Conservation (phyloP, 495 filamentous ascomycete genomes). For the Coniosporium apollinis region DNA sequence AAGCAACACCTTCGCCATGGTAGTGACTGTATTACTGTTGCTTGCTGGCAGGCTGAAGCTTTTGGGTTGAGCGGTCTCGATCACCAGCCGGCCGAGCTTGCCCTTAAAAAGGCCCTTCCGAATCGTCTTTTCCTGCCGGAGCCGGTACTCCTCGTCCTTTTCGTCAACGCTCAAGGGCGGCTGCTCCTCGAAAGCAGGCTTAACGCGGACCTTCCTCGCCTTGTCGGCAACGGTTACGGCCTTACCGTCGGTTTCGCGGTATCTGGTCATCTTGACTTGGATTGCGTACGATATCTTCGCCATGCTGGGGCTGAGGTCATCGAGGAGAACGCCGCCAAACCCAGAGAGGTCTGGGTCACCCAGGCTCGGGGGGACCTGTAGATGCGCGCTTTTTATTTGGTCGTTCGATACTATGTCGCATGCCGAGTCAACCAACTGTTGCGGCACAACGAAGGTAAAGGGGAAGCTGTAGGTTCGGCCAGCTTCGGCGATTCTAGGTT, state of each 20-base stretch:
- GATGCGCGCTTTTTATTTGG: constrained; percentile 52
- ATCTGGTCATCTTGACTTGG: constrained; percentile 32
- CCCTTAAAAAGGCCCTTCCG: constrained; percentile 62
- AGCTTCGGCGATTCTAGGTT: constrained; percentile 47
- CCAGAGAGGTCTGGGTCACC: constrained; percentile 42
- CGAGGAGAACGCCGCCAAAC: constrained; percentile 34
- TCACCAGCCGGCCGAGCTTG: constrained; percentile 56
- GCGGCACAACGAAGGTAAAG: constrained; percentile 78
- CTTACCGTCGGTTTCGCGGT: constrained; percentile 31
- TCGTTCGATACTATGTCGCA: constrained; percentile 43
- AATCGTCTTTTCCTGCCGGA: constrained; percentile 59
- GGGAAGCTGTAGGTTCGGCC: constrained; percentile 55
- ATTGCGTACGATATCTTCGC: constrained; percentile 55
- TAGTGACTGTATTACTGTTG: constrained; percentile 17
- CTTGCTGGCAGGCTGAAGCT: constrained; percentile 37
- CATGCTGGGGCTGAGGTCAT: constrained; percentile 80
- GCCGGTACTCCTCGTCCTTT: constrained; percentile 44
- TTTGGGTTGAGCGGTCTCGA: constrained; percentile 56
- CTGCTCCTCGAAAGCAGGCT: constrained; percentile 58
- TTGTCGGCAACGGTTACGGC: constrained; percentile 29
- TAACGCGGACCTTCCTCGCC: constrained; percentile 50
- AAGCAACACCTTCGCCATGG: constrained; percentile 50
- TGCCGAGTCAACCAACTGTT: constrained; percentile 41
- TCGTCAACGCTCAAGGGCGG: constrained; percentile 53
- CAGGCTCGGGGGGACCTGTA: constrained; percentile 63